These are phyloP conservation scores for Micromonas pusilla DNA, from an alignment of 139 green algal species.

Conservation along the genomic window DNA sequence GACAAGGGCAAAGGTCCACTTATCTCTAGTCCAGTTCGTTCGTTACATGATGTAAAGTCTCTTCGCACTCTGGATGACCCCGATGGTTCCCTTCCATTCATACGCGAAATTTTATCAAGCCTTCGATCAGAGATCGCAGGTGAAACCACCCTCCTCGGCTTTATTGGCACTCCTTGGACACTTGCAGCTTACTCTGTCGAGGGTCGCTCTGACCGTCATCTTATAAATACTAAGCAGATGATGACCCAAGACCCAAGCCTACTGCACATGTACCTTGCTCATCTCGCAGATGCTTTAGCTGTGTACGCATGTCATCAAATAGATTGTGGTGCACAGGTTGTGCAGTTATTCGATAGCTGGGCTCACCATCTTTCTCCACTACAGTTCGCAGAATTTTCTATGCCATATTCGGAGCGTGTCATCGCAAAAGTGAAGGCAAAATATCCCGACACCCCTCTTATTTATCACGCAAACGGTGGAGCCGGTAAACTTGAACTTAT, in stretches of 20 bases:
- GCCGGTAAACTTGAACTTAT: conserved; percentile 41
- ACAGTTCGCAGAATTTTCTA: conserved; percentile 86
- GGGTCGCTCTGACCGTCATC: conserved; percentile 76
- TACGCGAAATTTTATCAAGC: conserved; percentile 70
- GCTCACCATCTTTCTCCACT: conserved; percentile 81
- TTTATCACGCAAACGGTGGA: conserved; percentile 96
- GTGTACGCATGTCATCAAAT: conserved; percentile 90
- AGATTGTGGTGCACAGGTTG: conserved; percentile 76
- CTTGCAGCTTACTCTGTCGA: conserved; percentile 93
- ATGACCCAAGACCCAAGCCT: conserved; percentile 40
- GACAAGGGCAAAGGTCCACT: conserved; percentile 71
- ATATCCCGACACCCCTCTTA: conserved; percentile 82
- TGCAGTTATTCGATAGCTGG: conserved; percentile 98
- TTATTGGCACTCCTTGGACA: conserved; percentile 96
- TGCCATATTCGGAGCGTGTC: conserved; percentile 86
- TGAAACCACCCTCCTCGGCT: conserved; percentile 80
- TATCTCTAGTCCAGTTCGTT: conserved; percentile 60
- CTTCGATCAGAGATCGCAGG: conserved; percentile 64
- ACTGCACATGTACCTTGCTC: conserved; percentile 80
- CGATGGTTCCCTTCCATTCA: conserved; percentile 65
- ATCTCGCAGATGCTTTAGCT: conserved; percentile 76
- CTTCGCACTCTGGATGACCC: conserved; percentile 72
- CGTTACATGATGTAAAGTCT: conserved; percentile 53
- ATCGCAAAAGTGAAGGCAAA: conserved; percentile 53
- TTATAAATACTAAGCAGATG: conserved; percentile 51